Evolutionary conservation across 2,329 filamentous ascomycete species (phyloP).

Genomic region (Scolecobasidium constrictum): DNA sequence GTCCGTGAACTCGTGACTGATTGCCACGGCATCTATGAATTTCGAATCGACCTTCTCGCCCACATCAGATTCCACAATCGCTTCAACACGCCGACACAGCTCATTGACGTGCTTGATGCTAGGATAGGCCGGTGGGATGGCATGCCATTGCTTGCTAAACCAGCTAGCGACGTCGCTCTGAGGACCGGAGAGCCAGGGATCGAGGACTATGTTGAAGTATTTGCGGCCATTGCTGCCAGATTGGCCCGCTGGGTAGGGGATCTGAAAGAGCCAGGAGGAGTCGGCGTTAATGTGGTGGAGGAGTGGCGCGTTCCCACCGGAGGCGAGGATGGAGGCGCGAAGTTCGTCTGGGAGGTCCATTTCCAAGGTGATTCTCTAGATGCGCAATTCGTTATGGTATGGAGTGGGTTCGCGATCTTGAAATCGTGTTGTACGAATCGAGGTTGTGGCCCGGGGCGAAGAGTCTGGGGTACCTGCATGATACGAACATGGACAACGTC

Average conservation of each 20-base stretch:
- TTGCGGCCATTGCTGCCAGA: slow-evolving; percentile 21
- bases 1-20: slow-evolving; percentile 59
- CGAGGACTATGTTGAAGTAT: slow-evolving; percentile 54
- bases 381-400: no score
- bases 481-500: no score
- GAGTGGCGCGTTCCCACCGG: slow-evolving; percentile 29
- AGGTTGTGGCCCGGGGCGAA: no score
- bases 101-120: slow-evolving; percentile 45
- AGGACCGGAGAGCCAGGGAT: slow-evolving; percentile 53
- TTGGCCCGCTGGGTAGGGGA: slow-evolving; percentile 41
- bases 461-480: no score
- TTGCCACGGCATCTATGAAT: slow-evolving; percentile 46
- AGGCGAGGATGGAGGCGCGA: neutral
- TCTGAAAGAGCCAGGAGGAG: slow-evolving; percentile 55
- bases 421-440: no score
- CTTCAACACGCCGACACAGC: slow-evolving; percentile 40
- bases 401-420: no score
- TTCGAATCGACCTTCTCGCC: slow-evolving; percentile 13
- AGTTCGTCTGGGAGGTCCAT: neutral
- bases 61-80: slow-evolving; percentile 19
- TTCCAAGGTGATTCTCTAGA: no score
- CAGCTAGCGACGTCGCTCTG: slow-evolving; percentile 53
- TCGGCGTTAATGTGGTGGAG: slow-evolving; percentile 57
- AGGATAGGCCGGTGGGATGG: slow-evolving; percentile 41
- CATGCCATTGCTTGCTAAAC: slow-evolving; percentile 57